Conservation (phyloP, 2,329 filamentous ascomycete species). For the Amesomyces nigricolor region DNA sequence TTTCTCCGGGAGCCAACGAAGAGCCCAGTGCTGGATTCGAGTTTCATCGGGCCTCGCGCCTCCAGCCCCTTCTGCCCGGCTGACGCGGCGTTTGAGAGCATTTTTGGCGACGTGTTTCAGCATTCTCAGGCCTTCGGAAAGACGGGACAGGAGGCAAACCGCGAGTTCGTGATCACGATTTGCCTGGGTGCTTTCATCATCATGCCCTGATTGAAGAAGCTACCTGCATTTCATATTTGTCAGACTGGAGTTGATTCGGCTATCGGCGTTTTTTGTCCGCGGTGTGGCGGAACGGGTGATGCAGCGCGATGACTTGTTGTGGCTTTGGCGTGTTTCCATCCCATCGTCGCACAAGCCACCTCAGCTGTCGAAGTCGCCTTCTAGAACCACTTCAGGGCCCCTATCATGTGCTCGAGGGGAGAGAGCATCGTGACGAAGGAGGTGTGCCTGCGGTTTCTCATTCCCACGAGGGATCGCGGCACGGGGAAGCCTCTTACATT, state of each 20-base stretch:
- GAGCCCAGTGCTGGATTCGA: not conserved
- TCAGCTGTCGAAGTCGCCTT: too few species aligned
- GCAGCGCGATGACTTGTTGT: not conserved
- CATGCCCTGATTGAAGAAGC: constrained; percentile 3
- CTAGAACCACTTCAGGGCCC: not conserved
- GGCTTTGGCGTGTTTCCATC: not conserved
- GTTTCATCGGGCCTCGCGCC: not conserved
- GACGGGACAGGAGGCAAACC: not conserved
- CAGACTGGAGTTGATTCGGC: constrained; percentile 1
- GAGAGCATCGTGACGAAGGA: too few species aligned
- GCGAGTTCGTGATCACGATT: not conserved
- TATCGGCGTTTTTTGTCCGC: not conserved
- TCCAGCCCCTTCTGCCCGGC: too few species aligned
- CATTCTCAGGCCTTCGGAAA: not conserved
- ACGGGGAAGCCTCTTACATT: too few species aligned
- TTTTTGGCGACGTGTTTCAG: not conserved
- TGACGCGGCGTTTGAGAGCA: not conserved
- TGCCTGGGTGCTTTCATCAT: not conserved
- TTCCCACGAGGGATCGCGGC: too few species aligned
- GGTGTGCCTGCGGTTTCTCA: too few species aligned
- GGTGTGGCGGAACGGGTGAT: too few species aligned
- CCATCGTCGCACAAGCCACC: not conserved
- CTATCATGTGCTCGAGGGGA: too few species aligned
- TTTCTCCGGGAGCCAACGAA: too few species aligned
- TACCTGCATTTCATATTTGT: constrained; percentile 12